Evolutionary conservation across 257 asterid species (phyloP), one percentile per base, ranked within the genome.

Genomic region (Penstemon barbatus): DNA sequence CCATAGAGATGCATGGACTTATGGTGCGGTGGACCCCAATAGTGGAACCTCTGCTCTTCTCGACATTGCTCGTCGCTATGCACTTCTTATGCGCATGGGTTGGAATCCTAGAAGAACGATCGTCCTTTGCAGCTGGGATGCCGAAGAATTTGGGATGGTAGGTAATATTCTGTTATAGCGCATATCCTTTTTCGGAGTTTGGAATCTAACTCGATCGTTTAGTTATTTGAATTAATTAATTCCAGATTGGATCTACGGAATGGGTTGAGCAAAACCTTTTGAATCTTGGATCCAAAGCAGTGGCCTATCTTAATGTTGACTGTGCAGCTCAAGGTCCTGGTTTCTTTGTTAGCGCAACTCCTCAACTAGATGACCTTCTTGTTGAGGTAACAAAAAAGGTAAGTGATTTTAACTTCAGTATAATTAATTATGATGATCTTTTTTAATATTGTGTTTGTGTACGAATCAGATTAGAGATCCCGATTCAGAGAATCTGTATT

Each of bases 71-170:
- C 89, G 95, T 56, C 84, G 95, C 9, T 79, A 84, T 80, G 74
- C 94, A 73, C 92, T 87, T 57, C 88, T 93, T 69, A 75, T 74
- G 87, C 86, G 70, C 8, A 79, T 80, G 56, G 97, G 97, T 43
- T 93, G 99, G 99, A 85, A 42, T n/a, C 97, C 99, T 33, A 78
- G 92, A 66, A 80, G 99, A 77, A 90, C 91, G 5, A 85, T 93
- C 74, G 36, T 93, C 71, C 88, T 93, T 68, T 87, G 95, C 79
- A 93, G 97, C 72, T 93, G 99, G 99, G 99, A 93, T 67, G 99
- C 96, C 0, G 99, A 93, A 82, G 99, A 93, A 85, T 93, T 93
- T 90, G 99, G 99, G 71, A 93, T 93, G 99, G 99, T 93, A 84
- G 89, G 96, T 85, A 85, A 80, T 82, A 54, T 73, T 81, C 81